Evolutionary conservation across 2,329 filamentous ascomycete genomes (phyloP).

Genomic region (Pseudogymnoascus sp.): DNA sequence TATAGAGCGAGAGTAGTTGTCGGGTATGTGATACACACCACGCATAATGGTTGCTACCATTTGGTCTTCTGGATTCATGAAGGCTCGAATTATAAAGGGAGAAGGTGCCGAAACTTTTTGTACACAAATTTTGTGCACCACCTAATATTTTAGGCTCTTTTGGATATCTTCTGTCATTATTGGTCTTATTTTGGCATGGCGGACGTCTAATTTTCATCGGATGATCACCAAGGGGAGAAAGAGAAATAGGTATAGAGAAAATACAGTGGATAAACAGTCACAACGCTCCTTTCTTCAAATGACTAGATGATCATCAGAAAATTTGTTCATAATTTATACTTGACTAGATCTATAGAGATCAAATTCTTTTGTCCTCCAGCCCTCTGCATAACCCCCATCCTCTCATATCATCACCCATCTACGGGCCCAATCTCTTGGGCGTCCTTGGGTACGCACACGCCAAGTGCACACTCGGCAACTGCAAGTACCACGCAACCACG

Average conservation of each 20-base stretch:
- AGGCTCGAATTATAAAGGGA: no score
- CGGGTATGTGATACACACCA: no score
- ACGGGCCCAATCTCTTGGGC: conserved; percentile 51
- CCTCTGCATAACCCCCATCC: background rate
- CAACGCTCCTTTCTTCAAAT: background rate
- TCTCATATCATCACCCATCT: conserved; percentile 1
- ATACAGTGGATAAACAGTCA: background rate
- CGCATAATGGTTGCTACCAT: no score
- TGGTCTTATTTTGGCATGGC: no score
- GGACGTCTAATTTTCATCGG: background rate
- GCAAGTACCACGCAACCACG: conserved; percentile 62
- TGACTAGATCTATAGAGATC: background rate
- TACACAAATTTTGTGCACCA: no score
- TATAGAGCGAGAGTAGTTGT: no score
- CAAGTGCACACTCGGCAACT: conserved; percentile 51
- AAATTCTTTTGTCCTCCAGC: background rate
- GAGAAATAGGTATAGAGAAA: background rate
- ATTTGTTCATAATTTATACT: background rate
- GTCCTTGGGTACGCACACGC: conserved; percentile 52
- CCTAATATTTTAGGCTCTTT: no score
- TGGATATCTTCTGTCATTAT: no score
- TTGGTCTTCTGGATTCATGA: no score
- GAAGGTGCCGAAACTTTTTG: no score
- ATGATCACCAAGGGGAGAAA: background rate
- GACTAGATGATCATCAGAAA: background rate